phyloP scores from a whole-genome alignment of 2,329 filamentous ascomycete genomes.

The Aspergillus arachidicola region DNA sequence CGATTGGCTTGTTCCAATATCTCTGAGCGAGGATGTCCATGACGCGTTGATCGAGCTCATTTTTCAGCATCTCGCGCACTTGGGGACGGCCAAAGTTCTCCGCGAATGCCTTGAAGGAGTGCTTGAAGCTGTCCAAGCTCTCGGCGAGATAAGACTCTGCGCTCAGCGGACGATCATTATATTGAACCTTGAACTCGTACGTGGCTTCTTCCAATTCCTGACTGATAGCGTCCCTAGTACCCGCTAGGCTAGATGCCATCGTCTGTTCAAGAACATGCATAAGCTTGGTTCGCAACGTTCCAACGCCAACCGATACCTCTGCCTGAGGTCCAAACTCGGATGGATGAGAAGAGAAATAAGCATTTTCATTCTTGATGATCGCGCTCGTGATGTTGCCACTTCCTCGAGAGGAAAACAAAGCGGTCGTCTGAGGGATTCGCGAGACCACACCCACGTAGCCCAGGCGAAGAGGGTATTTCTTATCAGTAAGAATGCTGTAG shows the following conservation, averaged over 20 bases:
- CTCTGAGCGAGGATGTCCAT: conserved; percentile 88
- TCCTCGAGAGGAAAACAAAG: conserved; percentile 84
- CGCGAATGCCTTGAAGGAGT: conserved; percentile 92
- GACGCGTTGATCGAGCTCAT: conserved; percentile 91
- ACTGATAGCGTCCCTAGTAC: conserved; percentile 87
- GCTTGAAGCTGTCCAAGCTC: conserved; percentile 93
- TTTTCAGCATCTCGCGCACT: conserved; percentile 85
- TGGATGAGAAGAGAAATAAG: conserved; percentile 83
- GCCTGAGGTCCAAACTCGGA: conserved; percentile 74
- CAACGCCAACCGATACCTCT: conserved; percentile 77
- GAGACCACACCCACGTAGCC: conserved; percentile 96
- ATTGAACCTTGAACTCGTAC: conserved; percentile 99
- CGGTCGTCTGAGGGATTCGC: conserved; percentile 66
- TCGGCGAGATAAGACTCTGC: conserved; percentile 97
- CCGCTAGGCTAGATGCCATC: conserved; percentile 89
- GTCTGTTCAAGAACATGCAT: conserved; percentile 97
- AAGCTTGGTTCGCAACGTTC: conserved; percentile 86
- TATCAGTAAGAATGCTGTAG: conserved; percentile 76
- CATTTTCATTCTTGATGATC: conserved; percentile 84
- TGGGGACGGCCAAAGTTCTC: conserved; percentile 87
- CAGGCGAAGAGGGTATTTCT: conserved; percentile 90
- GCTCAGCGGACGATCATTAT: conserved; percentile 92
- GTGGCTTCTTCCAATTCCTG: conserved; percentile 95
- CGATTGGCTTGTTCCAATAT: conserved; percentile 96
- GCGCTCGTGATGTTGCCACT: conserved; percentile 75